phyloP scores from a whole-genome alignment of 805 yeast species.

The Lipomyces orientalis region DNA sequence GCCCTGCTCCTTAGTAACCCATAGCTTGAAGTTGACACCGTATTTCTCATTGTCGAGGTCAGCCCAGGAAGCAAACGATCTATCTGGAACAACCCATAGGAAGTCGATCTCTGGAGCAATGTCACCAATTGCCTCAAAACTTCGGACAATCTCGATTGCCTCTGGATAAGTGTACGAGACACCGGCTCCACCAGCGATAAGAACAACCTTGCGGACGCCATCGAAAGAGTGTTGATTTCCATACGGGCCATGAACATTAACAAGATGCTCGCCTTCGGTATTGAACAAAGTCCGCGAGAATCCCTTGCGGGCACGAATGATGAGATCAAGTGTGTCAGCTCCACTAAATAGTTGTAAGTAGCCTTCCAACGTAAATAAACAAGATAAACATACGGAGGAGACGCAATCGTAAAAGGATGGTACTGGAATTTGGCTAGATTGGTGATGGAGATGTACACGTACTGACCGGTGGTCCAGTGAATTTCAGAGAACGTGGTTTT shows the following conservation, averaged over 20 bases:
- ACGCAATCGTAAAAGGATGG: conserved; percentile 39
- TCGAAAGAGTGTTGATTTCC: conserved; percentile 33
- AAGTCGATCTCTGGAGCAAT: conserved; percentile 39
- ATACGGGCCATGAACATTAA: conserved; percentile 37
- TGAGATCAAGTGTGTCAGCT: conserved; percentile 40
- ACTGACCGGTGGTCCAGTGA: conserved; percentile 40
- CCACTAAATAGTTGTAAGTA: conserved; percentile 16
- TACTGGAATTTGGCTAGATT: conserved; percentile 34
- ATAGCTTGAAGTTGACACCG: conserved; percentile 39
- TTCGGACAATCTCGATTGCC: conserved; percentile 32
- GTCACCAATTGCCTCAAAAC: conserved; percentile 28
- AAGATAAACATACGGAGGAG: conserved; percentile 29
- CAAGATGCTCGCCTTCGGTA: conserved; percentile 34
- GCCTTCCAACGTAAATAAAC: not conserved
- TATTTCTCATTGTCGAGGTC: conserved; percentile 38
- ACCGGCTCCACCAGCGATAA: conserved; percentile 46
- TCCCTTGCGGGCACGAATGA: conserved; percentile 44
- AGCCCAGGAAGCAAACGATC: conserved; percentile 40
- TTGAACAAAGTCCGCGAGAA: conserved; percentile 40
- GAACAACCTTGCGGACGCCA: conserved; percentile 38
- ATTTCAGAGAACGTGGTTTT: conserved; percentile 34
- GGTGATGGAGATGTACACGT: conserved; percentile 35
- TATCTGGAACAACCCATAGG: conserved; percentile 44
- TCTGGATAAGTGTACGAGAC: conserved; percentile 44
- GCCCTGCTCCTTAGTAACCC: conserved; percentile 44